These are phyloP conservation scores for Cordyceps cicadae DNA, from an alignment of 2,329 filamentous ascomycete species.

Conservation along the genomic window DNA sequence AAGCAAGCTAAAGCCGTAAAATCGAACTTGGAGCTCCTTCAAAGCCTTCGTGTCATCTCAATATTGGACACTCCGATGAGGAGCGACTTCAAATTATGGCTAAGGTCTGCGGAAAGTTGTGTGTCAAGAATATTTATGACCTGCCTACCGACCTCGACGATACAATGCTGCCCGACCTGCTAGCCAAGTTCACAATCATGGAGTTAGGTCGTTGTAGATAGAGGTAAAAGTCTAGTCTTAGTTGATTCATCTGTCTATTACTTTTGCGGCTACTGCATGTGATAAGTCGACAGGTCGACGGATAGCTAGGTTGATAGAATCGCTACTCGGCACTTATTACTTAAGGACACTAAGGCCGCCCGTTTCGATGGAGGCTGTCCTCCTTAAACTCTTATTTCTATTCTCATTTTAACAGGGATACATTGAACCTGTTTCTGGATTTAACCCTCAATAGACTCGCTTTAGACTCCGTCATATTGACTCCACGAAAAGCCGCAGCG, in stretches of 20 bases:
- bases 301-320: too few species aligned
- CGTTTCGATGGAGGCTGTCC: too few species aligned
- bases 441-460: slow-evolving; percentile 50
- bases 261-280: neutral
- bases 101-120: neutral
- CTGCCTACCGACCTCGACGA: neutral
- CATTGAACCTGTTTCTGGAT: neutral
- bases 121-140: neutral
- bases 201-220: neutral
- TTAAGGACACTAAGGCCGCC: neutral
- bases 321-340: too few species aligned
- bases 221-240: neutral
- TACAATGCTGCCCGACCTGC: neutral
- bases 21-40: neutral
- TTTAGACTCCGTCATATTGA: too few species aligned
- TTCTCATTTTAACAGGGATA: neutral
- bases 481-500: too few species aligned
- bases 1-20: neutral
- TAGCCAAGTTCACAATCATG: neutral
- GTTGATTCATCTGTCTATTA: too few species aligned
- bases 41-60: neutral
- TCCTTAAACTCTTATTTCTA: neutral
- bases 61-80: neutral
- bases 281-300: neutral
- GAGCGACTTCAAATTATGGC: neutral